Conservation (phyloP, 2,329 filamentous ascomycete species). For the Emmonsiellopsis sp. region DNA sequence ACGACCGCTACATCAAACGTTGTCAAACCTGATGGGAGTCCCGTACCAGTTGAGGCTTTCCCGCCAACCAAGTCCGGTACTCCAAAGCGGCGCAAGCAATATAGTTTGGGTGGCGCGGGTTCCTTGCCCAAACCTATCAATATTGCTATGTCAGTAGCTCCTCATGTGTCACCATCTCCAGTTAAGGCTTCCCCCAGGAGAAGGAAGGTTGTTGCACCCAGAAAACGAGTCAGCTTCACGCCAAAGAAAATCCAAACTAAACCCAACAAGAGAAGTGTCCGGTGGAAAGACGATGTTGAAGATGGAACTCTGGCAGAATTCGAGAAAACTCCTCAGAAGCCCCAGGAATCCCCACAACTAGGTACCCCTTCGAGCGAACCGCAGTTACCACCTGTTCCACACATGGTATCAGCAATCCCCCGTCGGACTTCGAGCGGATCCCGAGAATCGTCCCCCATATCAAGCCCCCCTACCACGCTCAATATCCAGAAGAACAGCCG, state of each 20-base stretch:
- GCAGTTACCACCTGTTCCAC: conserved; percentile 33
- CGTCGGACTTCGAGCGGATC: conserved; percentile 26
- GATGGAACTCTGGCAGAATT: conserved; percentile 82
- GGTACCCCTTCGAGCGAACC: conserved; percentile 47
- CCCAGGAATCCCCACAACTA: conserved; percentile 43
- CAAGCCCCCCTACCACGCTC: conserved; percentile 48
- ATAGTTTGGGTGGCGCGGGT: conserved; percentile 30
- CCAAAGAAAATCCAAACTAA: conserved; percentile 56
- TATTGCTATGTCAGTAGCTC: conserved; percentile 23
- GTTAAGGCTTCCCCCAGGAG: conserved; percentile 72
- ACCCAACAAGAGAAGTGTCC: conserved; percentile 63
- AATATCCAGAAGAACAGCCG: conserved; percentile 59
- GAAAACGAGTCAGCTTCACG: conserved; percentile 71
- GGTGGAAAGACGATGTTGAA: conserved; percentile 88
- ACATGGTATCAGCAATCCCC: conserved; percentile 46
- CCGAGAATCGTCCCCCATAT: conserved; percentile 49
- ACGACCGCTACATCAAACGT: conserved; percentile 68
- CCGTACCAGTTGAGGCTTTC: conserved; percentile 46
- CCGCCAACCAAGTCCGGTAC: conserved; percentile 65
- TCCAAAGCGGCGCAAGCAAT: conserved; percentile 60
- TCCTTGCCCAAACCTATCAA: conserved; percentile 17
- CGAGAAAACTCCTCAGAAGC: conserved; percentile 75
- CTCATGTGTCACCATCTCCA: conserved; percentile 46
- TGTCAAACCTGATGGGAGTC: conserved; percentile 75
- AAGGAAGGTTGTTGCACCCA: conserved; percentile 53